Evolutionary conservation across 2,329 filamentous ascomycete genomes (phyloP).

Genomic region (Zarea fungicola): DNA sequence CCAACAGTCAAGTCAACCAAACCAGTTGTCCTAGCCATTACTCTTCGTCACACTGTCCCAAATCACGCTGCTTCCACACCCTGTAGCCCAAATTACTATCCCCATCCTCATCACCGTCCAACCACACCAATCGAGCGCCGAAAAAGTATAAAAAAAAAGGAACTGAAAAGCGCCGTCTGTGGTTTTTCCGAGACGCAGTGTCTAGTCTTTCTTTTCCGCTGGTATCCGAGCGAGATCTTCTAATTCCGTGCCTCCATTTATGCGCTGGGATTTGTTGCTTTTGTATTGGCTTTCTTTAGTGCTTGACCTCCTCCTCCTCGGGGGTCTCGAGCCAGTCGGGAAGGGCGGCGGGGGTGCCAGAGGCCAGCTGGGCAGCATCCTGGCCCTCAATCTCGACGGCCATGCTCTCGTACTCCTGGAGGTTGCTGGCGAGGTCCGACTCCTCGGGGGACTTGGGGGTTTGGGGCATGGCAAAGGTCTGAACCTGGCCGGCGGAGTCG

Average conservation of each 20-base stretch:
- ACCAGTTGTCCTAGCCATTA: background rate
- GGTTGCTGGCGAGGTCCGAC: conserved; percentile 81
- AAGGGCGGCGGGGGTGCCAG: conserved; percentile 51
- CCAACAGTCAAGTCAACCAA: background rate
- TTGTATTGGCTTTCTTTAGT: conserved; percentile 34
- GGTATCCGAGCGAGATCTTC: conserved; percentile 4
- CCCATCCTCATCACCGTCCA: conserved; percentile 10
- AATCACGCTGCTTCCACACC: background rate
- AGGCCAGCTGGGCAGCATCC: conserved; percentile 55
- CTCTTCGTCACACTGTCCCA: background rate
- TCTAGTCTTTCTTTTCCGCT: conserved; percentile 16
- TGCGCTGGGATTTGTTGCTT: background rate
- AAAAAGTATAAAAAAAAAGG: background rate
- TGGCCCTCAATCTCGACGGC: conserved; percentile 92
- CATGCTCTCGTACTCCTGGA: conserved; percentile 93
- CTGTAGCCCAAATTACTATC: conserved; percentile 13
- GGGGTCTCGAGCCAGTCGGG: conserved; percentile 82
- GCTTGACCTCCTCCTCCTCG: conserved; percentile 50
- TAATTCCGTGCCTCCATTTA: background rate
- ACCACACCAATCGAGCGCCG: conserved; percentile 11
- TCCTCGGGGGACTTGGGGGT: conserved; percentile 88
- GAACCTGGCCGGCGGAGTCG: conserved; percentile 86
- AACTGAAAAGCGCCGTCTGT: background rate
- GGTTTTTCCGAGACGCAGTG: conserved; percentile 12
- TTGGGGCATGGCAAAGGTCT: conserved; percentile 76